These are phyloP conservation scores for Cucurbita moschata DNA, from an alignment of 306 rosid species.

Conservation along the genomic window DNA sequence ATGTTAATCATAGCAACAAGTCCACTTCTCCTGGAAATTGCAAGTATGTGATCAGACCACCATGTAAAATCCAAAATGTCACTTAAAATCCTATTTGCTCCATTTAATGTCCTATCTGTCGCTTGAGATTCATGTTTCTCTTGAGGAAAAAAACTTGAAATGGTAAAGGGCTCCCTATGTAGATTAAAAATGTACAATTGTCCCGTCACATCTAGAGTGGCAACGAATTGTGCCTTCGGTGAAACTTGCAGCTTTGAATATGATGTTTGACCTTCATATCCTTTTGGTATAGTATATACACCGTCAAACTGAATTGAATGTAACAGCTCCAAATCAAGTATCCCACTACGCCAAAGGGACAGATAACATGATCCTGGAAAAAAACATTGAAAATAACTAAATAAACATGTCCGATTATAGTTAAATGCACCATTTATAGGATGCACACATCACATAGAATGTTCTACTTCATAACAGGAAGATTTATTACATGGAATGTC, in stretches of 20 bases:
- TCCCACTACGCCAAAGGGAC: conserved; percentile 55
- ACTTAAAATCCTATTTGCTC: conserved; percentile 10
- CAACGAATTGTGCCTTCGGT: conserved; percentile 60
- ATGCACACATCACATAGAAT: neutral
- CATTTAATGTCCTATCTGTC: conserved; percentile 20
- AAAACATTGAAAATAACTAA: neutral
- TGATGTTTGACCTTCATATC: conserved; percentile 36
- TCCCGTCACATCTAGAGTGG: conserved; percentile 69
- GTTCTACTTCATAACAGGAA: neutral
- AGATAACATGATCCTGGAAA: conserved; percentile 57
- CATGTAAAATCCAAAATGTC: conserved; percentile 72
- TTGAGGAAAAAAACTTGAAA: conserved; percentile 35
- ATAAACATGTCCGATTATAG: neutral
- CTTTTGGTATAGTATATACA: conserved; percentile 43
- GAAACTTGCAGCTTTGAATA: conserved; percentile 76
- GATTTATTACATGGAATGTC: neutral
- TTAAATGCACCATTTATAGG: neutral
- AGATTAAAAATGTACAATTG: conserved; percentile 51
- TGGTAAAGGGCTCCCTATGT: conserved; percentile 38
- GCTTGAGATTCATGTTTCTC: conserved; percentile 25
- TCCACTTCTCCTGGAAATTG: conserved; percentile 45
- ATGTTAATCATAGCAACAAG: conserved; percentile 55
- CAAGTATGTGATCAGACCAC: conserved; percentile 77
- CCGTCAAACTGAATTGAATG: conserved; percentile 65
- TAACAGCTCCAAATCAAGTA: conserved; percentile 46